Conservation (phyloP, 306 rosid genomes). For the Myrica gale region DNA sequence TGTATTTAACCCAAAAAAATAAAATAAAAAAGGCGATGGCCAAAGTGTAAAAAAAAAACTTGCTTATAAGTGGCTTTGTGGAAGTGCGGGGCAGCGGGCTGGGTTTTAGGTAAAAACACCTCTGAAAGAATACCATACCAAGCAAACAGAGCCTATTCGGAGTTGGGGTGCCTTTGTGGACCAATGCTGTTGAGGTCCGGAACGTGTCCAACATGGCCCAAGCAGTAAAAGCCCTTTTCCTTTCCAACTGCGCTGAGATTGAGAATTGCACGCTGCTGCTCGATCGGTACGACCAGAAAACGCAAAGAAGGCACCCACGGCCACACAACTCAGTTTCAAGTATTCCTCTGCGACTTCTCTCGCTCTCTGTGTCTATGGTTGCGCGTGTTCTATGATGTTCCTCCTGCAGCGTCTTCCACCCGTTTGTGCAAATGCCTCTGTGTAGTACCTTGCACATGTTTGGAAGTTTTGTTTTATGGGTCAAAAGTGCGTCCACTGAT, state of each 20-base stretch:
- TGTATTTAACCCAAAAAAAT: too few species aligned
- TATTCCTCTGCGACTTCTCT: background rate
- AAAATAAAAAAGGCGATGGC: too few species aligned
- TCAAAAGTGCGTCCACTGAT: background rate
- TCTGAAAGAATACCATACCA: too few species aligned
- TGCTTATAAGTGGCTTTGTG: too few species aligned
- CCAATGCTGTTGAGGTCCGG: background rate
- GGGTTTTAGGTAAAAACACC: too few species aligned
- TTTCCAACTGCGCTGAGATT: background rate
- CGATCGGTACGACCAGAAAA: background rate
- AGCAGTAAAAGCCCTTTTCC: background rate
- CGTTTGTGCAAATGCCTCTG: background rate
- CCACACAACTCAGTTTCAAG: background rate
- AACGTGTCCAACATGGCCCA: background rate
- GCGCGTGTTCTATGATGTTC: background rate
- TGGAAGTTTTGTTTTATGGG: background rate
- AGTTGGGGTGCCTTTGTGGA: too few species aligned
- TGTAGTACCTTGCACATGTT: background rate
- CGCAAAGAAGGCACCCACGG: background rate
- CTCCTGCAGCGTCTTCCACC: background rate
- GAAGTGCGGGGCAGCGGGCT: too few species aligned
- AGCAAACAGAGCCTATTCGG: too few species aligned
- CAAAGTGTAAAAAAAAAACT: too few species aligned
- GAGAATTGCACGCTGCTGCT: background rate
- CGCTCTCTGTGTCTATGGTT: background rate